phyloP scores from a whole-genome alignment of 2,329 filamentous ascomycete species.

The Monosporascus sp. region DNA sequence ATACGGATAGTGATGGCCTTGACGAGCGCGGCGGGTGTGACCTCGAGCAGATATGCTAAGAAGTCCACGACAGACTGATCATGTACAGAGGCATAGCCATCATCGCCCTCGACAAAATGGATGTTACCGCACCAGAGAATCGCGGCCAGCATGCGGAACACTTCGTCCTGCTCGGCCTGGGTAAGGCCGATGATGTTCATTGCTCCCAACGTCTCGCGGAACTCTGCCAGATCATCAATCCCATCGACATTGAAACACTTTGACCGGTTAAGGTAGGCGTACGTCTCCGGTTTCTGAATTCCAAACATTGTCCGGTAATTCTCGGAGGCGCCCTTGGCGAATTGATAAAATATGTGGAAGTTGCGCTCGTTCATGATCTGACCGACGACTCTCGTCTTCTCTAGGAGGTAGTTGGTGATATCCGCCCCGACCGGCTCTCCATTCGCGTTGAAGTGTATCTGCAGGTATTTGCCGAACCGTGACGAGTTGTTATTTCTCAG shows the following conservation, averaged over 20 bases:
- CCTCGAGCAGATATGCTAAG: slow-evolving; percentile 87
- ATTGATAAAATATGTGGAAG: slow-evolving; percentile 99
- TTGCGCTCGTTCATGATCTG: slow-evolving; percentile 95
- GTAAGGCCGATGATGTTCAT: slow-evolving; percentile 91
- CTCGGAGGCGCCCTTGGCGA: slow-evolving; percentile 88
- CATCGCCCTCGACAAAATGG: slow-evolving; percentile 82
- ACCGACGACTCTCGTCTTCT: slow-evolving; percentile 91
- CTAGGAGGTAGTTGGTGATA: slow-evolving; percentile 95
- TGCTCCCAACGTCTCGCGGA: slow-evolving; percentile 82
- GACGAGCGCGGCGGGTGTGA: slow-evolving; percentile 73
- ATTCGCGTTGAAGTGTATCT: slow-evolving; percentile 88
- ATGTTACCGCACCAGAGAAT: slow-evolving; percentile 95
- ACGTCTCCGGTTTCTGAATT: slow-evolving; percentile 85
- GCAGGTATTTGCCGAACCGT: slow-evolving; percentile 95
- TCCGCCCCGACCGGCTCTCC: slow-evolving; percentile 94
- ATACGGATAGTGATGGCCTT: slow-evolving; percentile 87
- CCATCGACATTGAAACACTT: slow-evolving; percentile 93
- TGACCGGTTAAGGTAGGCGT: slow-evolving; percentile 87
- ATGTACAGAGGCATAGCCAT: slow-evolving; percentile 78
- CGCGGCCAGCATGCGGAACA: slow-evolving; percentile 90
- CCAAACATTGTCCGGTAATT: slow-evolving; percentile 85
- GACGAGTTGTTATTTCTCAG: slow-evolving; percentile 98
- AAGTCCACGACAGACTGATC: slow-evolving; percentile 94
- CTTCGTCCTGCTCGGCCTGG: slow-evolving; percentile 87
- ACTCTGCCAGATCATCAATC: slow-evolving; percentile 88